Evolutionary conservation across 2,329 filamentous ascomycete genomes (phyloP), one percentile per base, ranked within the genome.

Genomic region (Thermothelomyces thermophilus): DNA sequence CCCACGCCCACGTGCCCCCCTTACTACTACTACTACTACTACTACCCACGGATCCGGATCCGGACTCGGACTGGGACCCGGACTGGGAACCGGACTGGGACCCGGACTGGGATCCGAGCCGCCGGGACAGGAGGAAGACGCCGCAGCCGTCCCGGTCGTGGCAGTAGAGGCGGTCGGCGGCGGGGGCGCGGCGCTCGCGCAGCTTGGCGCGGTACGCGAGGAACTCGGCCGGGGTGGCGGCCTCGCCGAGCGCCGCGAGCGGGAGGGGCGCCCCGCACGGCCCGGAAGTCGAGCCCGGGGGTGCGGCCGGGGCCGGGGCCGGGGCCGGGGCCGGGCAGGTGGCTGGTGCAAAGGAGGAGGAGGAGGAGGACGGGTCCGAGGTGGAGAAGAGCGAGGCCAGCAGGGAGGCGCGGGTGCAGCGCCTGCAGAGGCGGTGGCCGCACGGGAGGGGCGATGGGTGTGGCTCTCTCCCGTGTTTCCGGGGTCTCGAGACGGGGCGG

Each of bases 131-230:
- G 17, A 35, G 17, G 30, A 52, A 52, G 44, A 52, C 48, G n/a
- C 44, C 50, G 17, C 44, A 52, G 13, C 34, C 10, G 6, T 35
- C 45, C 34, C 20, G 22, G 35, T 44, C 41, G 34, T 52, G 45
- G 16, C 50, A 52, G 40, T 52, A 52, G 14, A 52, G 26, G 11
- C 50, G 33, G n/a, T 28, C 16, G 3, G n/a, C 19, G 14, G 16
- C 11, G 19, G 50, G 50, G n/a, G 50, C 48, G 5, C 28, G 44
- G 22, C 2, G 11, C 34, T 52, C 50, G 44, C 50, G 50, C 41
- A 52, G 50, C 44, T 48, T 48, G 44, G 16, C 2, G 14, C 40
- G 40, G 45, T 52, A 52, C 19, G 50, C 50, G 50, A 52, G 50
- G 45, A 52, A 52, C 45, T 52, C 45, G 34, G 50, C 26, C 1